Percentiles rank a stretch among this genome's conserved stretches.
phyloP scores from a whole-genome alignment of 2,329 filamentous ascomycete genomes.

The Cordyceps cicadae region DNA sequence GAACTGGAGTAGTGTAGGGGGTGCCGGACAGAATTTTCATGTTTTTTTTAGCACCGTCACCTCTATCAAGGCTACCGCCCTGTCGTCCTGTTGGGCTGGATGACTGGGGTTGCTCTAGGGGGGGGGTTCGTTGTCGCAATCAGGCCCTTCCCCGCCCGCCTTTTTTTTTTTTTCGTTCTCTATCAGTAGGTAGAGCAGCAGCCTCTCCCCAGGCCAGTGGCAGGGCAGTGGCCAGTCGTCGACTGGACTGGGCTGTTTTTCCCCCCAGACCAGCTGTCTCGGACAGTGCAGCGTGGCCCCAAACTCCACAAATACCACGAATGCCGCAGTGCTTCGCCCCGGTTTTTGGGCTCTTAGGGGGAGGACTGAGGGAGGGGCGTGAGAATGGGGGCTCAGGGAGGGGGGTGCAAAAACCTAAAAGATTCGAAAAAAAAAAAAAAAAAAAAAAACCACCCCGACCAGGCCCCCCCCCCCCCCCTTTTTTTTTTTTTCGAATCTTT shows the following conservation, averaged over 20 bases:
- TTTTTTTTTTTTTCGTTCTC: not conserved
- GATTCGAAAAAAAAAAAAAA: not conserved
- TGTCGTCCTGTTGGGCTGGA: not conserved
- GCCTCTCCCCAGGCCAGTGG: not conserved
- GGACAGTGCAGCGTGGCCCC: slow-evolving; percentile 1
- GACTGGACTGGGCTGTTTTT: not conserved
- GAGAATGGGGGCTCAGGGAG: not conserved
- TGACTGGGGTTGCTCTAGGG: not conserved
- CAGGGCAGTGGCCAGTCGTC: too few species aligned
- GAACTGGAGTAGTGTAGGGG: not conserved
- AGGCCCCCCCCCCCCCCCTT: slow-evolving; percentile 11
- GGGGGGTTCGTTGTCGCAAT: not conserved
- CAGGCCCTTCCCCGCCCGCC: not conserved
- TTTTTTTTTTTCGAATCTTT: not conserved
- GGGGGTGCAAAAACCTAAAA: not conserved
- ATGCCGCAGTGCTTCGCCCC: slow-evolving; percentile 9
- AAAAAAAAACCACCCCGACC: too few species aligned
- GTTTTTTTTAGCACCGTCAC: too few species aligned
- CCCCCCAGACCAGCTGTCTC: slow-evolving; percentile 2
- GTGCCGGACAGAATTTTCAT: slow-evolving; percentile 3
- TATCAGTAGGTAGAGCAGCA: not conserved
- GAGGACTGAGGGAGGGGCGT: not conserved
- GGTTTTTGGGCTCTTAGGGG: not conserved
- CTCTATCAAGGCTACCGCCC: not conserved
- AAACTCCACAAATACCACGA: slow-evolving; percentile 7